Evolutionary conservation across 2,329 filamentous ascomycete species (phyloP).

Genomic region (Calonectria pauciramosa): DNA sequence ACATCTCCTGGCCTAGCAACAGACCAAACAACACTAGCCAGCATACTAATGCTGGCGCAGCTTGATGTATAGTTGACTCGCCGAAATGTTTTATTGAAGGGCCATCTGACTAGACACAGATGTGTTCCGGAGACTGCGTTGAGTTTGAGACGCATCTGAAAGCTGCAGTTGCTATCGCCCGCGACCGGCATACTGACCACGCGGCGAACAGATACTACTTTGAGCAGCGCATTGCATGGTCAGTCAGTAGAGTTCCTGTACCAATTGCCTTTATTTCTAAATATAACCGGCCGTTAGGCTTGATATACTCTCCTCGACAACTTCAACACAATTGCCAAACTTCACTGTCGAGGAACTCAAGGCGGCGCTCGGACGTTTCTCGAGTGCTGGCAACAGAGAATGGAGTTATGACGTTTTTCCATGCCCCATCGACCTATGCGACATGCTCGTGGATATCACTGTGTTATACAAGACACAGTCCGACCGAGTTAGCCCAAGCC

Average conservation of each 20-base stretch:
- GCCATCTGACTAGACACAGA: background rate
- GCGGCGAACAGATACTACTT: background rate
- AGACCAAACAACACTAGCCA: background rate
- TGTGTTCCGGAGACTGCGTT: background rate
- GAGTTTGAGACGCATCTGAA: background rate
- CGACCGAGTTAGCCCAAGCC: background rate
- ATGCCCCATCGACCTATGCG: background rate
- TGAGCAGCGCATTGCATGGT: background rate
- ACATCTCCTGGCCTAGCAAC: background rate
- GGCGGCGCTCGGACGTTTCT: background rate
- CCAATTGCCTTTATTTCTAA: background rate
- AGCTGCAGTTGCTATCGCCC: background rate
- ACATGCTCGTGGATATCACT: background rate
- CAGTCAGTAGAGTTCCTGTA: background rate
- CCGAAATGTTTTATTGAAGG: background rate
- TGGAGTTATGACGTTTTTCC: slow-evolving; percentile 1
- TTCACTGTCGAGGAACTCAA: background rate
- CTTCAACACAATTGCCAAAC: background rate
- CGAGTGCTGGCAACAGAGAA: background rate
- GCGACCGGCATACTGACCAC: background rate
- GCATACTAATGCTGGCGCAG: background rate
- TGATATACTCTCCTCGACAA: background rate
- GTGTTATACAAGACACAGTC: background rate
- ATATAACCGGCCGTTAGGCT: background rate
- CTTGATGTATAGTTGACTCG: background rate